Evolutionary conservation across 2,329 filamentous ascomycete species (phyloP).

Genomic region (Hymenoscyphus infarciens): DNA sequence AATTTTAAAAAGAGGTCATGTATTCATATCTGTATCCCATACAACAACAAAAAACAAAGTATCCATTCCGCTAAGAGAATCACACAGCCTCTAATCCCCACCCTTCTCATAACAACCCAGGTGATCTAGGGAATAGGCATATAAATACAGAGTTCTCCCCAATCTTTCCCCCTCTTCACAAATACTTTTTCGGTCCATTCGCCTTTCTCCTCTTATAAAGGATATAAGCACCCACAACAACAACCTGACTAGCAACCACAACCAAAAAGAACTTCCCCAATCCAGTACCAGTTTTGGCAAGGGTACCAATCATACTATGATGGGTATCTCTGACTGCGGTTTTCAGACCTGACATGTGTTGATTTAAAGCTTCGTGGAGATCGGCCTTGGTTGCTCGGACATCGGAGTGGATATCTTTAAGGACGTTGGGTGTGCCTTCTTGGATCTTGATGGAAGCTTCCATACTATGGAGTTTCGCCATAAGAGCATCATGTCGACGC

Average conservation of each 20-base stretch:
- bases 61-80: too few relatives aligned
- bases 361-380: constrained; percentile 30
- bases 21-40: too few relatives aligned
- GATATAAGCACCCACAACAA: constrained; percentile 29
- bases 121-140: too few relatives aligned
- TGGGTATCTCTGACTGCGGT: constrained; percentile 27
- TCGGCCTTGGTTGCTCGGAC: constrained; percentile 55
- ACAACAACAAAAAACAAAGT: too few relatives aligned
- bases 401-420: constrained; percentile 55
- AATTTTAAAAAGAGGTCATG: too few relatives aligned
- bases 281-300: constrained; percentile 10
- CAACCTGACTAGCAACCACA: constrained; percentile 30
- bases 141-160: too few relatives aligned
- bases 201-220: constrained; percentile 34
- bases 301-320: constrained; percentile 14
- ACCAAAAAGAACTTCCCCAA: constrained; percentile 22
- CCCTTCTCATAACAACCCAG: too few relatives aligned
- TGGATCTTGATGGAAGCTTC: constrained; percentile 40
- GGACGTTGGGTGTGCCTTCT: constrained; percentile 42
- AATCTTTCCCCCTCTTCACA: constrained; percentile 20
- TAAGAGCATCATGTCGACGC: constrained; percentile 19
- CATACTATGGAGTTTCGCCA: constrained; percentile 16
- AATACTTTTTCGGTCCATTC: constrained; percentile 33
- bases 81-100: too few relatives aligned
- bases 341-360: constrained; percentile 26